Percentiles rank a stretch among this genome's conserved stretches.
phyloP scores from a whole-genome alignment of 2,329 filamentous ascomycete genomes.

The Magnaporthales sp. region DNA sequence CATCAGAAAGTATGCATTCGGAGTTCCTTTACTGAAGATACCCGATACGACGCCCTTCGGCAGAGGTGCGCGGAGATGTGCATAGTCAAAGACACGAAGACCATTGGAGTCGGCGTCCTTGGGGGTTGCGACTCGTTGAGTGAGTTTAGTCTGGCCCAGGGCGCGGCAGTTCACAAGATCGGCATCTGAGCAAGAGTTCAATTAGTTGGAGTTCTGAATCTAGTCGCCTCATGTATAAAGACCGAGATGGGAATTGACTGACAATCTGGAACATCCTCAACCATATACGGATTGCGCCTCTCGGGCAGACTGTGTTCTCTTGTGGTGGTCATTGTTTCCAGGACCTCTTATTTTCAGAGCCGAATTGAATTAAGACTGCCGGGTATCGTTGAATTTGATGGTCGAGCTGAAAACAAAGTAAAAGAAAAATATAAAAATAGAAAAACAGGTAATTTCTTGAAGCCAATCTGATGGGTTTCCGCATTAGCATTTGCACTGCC shows the following conservation, averaged over 20 bases:
- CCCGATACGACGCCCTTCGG: slow-evolving; percentile 88
- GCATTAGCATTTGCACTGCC: background rate
- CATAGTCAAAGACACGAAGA: slow-evolving; percentile 87
- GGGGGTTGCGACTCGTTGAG: slow-evolving; percentile 67
- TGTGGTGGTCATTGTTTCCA: slow-evolving; percentile 12
- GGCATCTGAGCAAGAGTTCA: slow-evolving; percentile 40
- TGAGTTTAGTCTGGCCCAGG: slow-evolving; percentile 85
- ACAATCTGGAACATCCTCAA: slow-evolving; percentile 43
- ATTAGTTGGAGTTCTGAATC: background rate
- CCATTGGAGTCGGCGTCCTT: slow-evolving; percentile 63
- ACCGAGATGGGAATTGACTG: slow-evolving; percentile 14
- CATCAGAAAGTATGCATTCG: slow-evolving; percentile 96
- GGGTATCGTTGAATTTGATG: background rate
- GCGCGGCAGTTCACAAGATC: slow-evolving; percentile 77
- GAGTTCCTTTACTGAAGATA: slow-evolving; percentile 74
- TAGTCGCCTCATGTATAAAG: background rate
- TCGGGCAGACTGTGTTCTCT: slow-evolving; percentile 25
- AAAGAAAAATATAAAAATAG: slow-evolving; percentile 8
- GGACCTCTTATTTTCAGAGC: too few species aligned
- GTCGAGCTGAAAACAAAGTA: slow-evolving; percentile 9
- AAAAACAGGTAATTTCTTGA: background rate
- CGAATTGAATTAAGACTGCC: background rate
- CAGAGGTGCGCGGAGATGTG: slow-evolving; percentile 84
- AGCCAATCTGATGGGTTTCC: background rate
- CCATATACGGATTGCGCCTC: slow-evolving; percentile 44